Evolutionary conservation across 352 stramenopile genomes (phyloP), one percentile per base, ranked within the genome.

Genomic region (Globisporangium paroecandrum): DNA sequence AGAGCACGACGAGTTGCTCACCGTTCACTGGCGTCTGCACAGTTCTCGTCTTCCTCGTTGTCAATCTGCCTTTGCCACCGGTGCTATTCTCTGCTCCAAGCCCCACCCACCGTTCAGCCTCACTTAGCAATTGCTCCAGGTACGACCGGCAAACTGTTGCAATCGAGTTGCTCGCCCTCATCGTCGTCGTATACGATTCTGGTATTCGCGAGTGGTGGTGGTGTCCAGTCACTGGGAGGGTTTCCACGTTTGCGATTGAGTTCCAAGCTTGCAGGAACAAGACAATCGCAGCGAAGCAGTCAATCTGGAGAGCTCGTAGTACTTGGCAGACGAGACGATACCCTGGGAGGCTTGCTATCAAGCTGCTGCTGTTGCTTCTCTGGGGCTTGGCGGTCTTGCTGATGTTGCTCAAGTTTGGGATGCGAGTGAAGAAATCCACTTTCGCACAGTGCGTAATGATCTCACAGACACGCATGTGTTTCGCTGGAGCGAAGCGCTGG

Each of bases 401-500:
- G 5, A 3, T 49, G 15, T 3, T 10, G 43, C 43, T 49, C 4
- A 51, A 10, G 6, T 12, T 49, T 7, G 29, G 24, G 6, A 46
- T 24, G 6, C 8, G 54, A 51, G 60, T 62, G 55, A 82, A 84
- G 9, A 43, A 49, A 55, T 87, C 78, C 4, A 62, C 69, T 49
- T 71, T 79, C 15, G 71, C 73, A 13, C 78, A 87, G 20, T 84
- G 70, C 6, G 32, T 24, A 24, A 87, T 69, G 22, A 65, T 66
- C 4, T 83, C 72, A 57, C 46, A 4, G 4, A 79, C 22, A 1
- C 58, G 62, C 41, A 81, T 25, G 5, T 61, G 56, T 2, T 68
- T 69, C 6, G 20, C 7, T 53, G 53, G 49, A 7, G 27, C 41
- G 36, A 72, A 55, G 12, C 62, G 61, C 47, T 67, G 65, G 0